Percentiles rank a stretch among this genome's conserved stretches.
Conservation (phyloP, 1,284 basidiomycete genomes). For the Ceratobasidium sp. region DNA sequence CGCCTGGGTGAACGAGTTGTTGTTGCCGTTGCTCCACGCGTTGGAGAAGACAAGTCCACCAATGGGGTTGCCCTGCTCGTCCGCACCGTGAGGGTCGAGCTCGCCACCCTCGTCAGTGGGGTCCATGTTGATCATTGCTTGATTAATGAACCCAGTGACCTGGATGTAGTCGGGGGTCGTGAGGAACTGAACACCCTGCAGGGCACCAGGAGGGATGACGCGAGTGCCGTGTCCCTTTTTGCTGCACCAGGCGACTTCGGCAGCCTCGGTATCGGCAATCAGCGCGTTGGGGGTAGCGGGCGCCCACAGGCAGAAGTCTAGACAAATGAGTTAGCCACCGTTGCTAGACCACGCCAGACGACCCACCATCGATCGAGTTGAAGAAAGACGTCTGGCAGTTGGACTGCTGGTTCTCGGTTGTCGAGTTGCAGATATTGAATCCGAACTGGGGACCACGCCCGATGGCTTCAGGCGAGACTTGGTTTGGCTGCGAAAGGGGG, state of each 20-base stretch:
- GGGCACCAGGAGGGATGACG: constrained; percentile 51
- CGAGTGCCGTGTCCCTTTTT: constrained; percentile 53
- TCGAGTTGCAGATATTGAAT: constrained; percentile 54
- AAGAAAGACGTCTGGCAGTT: constrained; percentile 52
- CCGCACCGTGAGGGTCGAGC: constrained; percentile 52
- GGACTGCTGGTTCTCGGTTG: constrained; percentile 52
- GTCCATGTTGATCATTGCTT: constrained; percentile 52
- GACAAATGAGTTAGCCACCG: constrained; percentile 14
- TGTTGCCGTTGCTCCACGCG: constrained; percentile 53
- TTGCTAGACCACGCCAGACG: too few species aligned
- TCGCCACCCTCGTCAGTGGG: constrained; percentile 48
- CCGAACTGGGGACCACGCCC: constrained; percentile 48
- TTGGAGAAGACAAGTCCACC: constrained; percentile 58
- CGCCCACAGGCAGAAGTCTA: constrained; percentile 51
- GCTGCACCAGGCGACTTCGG: constrained; percentile 59
- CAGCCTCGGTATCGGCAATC: constrained; percentile 56
- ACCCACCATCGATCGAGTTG: constrained; percentile 41
- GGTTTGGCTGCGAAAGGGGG: constrained; percentile 39
- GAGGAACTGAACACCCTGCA: constrained; percentile 53
- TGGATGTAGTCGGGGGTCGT: constrained; percentile 54
- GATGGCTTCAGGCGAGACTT: constrained; percentile 42
- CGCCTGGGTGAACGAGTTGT: constrained; percentile 52
- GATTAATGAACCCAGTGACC: constrained; percentile 53
- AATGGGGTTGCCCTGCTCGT: constrained; percentile 56
- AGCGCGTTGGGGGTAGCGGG: constrained; percentile 51